Base-by-base conservation (phyloP, 345 rosid species). In the Eucalyptus marginata region DNA sequence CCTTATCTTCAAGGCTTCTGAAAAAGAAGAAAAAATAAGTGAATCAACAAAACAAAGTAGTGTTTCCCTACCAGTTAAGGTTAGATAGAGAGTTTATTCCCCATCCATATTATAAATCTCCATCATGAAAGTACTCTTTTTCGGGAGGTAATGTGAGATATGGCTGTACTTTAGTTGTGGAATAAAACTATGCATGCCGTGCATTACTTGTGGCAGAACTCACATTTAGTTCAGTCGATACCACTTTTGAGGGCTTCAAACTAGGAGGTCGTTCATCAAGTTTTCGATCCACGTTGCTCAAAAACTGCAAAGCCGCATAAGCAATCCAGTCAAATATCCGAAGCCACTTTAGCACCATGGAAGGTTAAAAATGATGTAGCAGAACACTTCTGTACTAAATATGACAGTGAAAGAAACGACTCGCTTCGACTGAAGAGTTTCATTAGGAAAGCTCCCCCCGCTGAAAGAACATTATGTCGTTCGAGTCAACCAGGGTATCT, bases 191-290 rank as follows among this genome's bases (percentile, higher is more conserved):
- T 54, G 59, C 27, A 29, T 87, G 58, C 47, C 89, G 52, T 36
- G 36, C 36, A 36, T 36, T 4, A 36, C 36, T 36, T 36, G 36
- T 36, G 36, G 76, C 66, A 79, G 80, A 91, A 29, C 79, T 86
- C 89, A 93, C 99, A 68, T 96, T 96, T 88, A 96, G 92, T 93
- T 97, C 99, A 91, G 90, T 94, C 14, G 99, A 95, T 88, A 94
- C 94, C 90, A 97, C 99, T 97, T 96, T 97, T 7, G 99, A 97
- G 87, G 99, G 99, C 92, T 93, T 94, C 86, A 95, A 94, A 93
- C 94, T 93, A 89, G 97, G 96, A 93, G 98, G 90, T 88, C 93
- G 96, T 93, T 97, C 99, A 91, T 97, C 99, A 88, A 97, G 92
- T 91, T 94, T 96, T 89, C 97, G 97, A 89, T 97, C 98, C 91